These are phyloP conservation scores for Osmanthus fragrans DNA, from an alignment of 257 asterid species.

Conservation along the genomic window DNA sequence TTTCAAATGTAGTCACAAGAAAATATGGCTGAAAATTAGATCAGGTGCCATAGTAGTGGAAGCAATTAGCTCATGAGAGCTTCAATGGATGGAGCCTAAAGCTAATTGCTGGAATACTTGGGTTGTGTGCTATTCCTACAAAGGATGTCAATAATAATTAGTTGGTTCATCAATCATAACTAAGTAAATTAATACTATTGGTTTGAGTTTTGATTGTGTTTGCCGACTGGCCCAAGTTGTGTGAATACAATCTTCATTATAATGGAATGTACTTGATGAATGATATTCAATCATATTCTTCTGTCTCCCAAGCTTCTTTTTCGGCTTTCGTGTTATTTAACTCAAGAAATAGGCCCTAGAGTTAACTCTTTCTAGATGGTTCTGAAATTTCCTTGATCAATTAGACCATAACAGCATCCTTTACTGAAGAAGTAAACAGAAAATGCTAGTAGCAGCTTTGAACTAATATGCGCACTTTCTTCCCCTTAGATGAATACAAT, in stretches of 20 bases:
- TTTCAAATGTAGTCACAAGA: background rate
- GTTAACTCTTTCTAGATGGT: background rate
- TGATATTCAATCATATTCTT: background rate
- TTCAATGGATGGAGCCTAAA: background rate
- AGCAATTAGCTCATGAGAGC: background rate
- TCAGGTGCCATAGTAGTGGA: background rate
- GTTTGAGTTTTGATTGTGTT: background rate
- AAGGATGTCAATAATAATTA: background rate
- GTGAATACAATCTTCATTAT: background rate
- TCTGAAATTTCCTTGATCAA: background rate
- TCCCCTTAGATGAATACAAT: background rate
- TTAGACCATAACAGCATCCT: background rate
- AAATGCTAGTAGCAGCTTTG: background rate
- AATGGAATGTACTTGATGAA: background rate
- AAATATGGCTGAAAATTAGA: background rate
- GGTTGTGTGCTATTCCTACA: background rate
- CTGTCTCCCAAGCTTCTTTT: background rate
- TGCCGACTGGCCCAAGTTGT: background rate
- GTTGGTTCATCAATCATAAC: background rate
- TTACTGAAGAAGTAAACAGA: conserved; percentile 20
- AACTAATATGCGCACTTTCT: background rate
- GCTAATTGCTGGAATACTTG: background rate
- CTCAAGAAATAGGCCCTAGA: background rate
- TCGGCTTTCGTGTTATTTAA: background rate
- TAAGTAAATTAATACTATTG: background rate